Base-by-base conservation (phyloP, 208 protist species). In the Leishmania gerbilli region DNA sequence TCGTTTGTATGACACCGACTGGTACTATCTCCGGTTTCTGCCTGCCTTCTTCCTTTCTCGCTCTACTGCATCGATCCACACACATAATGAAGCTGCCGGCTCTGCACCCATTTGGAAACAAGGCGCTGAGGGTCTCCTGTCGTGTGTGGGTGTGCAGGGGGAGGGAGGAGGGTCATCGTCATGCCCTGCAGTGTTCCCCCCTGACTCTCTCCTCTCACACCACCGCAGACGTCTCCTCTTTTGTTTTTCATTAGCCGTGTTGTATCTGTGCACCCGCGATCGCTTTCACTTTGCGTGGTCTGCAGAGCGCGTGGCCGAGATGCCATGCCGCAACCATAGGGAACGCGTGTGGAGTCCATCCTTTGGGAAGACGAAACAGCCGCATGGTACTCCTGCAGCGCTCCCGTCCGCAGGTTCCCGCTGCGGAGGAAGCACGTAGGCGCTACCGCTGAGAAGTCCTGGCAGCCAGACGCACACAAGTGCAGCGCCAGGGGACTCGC, bases 381-480 rank as follows among this genome's bases (percentile, higher is more conserved):
- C 55, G 42, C 31, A 11, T 8, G 1, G n/a, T 77, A 11, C 68
- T 84, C 19, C 67, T 68, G 9, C 8, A 19, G 47, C 13, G 17
- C 58, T 78, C 51, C 15, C 68, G 51, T 5, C 3, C n/a, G 1
- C 76, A 76, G 76, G 45, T 58, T 51, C 31, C 37, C 7, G 67
- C 19, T 17, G 62, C n/a, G 3, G 60, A 71, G 42, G 27, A 49
- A 5, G 31, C 60, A 21, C 60, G 40, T 13, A 69, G 71, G n/a
- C 13, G 62, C 34, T 71, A 15, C 15, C 69, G 81, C 24, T 45
- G 77, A 6, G 76, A 80, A 31, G 49, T 77, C 49, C 76, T 84
- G 34, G 68, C 69, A 4, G 76, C 67, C 67, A 9, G 81, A 84
- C 71, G 53, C 67, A 51, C 81, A 80, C 60, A 79, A 80, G 21